Evolutionary conservation across 1,284 basidiomycete genomes (phyloP), one percentile per base, ranked within the genome.

Genomic region (Pascua guehoae): DNA sequence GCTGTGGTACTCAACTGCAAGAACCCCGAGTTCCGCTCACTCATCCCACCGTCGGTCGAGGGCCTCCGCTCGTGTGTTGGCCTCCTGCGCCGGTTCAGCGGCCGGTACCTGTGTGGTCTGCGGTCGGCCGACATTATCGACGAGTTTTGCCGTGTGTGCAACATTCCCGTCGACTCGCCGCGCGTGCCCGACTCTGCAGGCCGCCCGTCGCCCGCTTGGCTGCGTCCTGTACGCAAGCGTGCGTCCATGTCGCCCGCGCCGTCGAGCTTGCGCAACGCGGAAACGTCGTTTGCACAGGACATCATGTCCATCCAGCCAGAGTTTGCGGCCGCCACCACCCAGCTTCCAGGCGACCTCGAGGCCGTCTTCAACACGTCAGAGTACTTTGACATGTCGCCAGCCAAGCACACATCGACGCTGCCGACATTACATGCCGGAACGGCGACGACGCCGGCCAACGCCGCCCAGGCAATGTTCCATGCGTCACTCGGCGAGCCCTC

Each of bases 131-230:
- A 93, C 75, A 82, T 93, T 41, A 87, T 94, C 81, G 90, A 93
- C 73, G 91, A 93, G 72, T 91, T 92, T 68, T 93, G 91, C 78
- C 84, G 90, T 69, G 90, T 92, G 55, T 91, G 89, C 8, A 86
- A 88, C 68, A 91, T 92, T 61, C 90, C 91, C 36, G 81, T 93
- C 54, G 89, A 92, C 58, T 81, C 81, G 38, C 81, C 81, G 49
- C 70, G 73, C 8, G 73, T 76, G 2, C 72, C 73, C 9, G 74
- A 74, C 56, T 84, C 82, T 43, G 81, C 81, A 12, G 78, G 80
- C 18, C 79, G 81, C n/a, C 82, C 81, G 41, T 78, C 83, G 8
- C 89, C 88, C 0, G 87, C 89, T 8, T 93, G 90, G 90, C 84
- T 92, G 54, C 83, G 89, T 39, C 91, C 90, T 8, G 85, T 91